Base-by-base conservation (phyloP, 352 stramenopile species). In the Phytophthora pluvialis region DNA sequence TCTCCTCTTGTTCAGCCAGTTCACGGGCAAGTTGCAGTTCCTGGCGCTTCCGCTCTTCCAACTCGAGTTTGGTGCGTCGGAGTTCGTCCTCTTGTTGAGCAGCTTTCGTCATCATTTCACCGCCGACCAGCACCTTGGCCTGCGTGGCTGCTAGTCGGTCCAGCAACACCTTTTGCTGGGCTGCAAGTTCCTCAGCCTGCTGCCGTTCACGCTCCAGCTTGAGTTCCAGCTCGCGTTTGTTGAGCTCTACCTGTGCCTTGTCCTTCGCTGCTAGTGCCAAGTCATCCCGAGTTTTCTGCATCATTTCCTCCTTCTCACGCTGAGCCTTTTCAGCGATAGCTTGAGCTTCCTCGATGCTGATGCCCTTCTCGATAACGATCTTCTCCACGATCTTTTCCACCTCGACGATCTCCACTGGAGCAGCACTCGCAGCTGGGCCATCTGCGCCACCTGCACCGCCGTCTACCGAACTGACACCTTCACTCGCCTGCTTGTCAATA, bases 11-110 rank as follows among this genome's bases (percentile, higher is more conserved):
- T 49, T 98, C 95, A 0, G 91, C 93, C 43, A 99, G 77, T 56
- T 98, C 91, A 16, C 94, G 86, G 3, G 90, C 93, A n/a, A 99
- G 74, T 36, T 75, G 52, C 9, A 93, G 66, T 57, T 98, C 86
- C 55, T 97, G 88, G 0, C 75, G 75, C 47, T 93, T 94, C n/a
- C 88, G 80, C 33, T 98, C 89, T 53, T 97, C 87, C 3, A 99
- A 62, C 67, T 98, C 94, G 21, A 97, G 78, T 66, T 98, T 91
- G 0, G 94, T 96, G 48, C 92, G 86, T 28, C 97, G 88, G 39
- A 99, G 74, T 28, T 98, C 90, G 45, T 96, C 89, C 73, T 99
- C 94, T 54, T 99, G 97, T 61, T 98, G 93, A 3, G 93, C 89
- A 4, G 96, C 94, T 68, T 97, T 98, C 48, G 92, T 94, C 61